Percentiles rank a stretch among this genome's conserved stretches.
phyloP scores from a whole-genome alignment of 768 basidiomycete genomes.

The Pisolithus orientalis region DNA sequence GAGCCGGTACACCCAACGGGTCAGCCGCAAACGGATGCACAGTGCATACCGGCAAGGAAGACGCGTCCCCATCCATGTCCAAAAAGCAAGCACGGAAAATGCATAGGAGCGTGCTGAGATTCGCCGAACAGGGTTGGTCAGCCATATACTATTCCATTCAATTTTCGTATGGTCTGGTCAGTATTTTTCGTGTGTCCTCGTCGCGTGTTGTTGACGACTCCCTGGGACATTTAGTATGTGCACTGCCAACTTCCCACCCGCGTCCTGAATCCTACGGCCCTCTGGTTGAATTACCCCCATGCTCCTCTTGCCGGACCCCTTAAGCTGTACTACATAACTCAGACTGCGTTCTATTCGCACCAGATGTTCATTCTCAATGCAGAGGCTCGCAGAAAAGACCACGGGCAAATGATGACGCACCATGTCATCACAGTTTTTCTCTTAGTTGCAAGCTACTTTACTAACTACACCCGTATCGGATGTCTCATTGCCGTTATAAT shows the following conservation, averaged over 20 bases:
- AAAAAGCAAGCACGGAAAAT: slow-evolving; percentile 52
- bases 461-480: slow-evolving; percentile 84
- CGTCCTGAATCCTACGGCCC: slow-evolving; percentile 52
- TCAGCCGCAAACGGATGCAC: slow-evolving; percentile 26
- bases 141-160: slow-evolving; percentile 72
- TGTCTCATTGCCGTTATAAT: slow-evolving; percentile 86
- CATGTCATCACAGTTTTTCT: slow-evolving; percentile 85
- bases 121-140: slow-evolving; percentile 95
- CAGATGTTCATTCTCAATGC: slow-evolving; percentile 90
- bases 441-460: slow-evolving; percentile 70
- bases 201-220: slow-evolving; percentile 9
- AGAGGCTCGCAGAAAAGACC: slow-evolving; percentile 88
- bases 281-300: slow-evolving; percentile 85
- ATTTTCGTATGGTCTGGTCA: slow-evolving; percentile 76
- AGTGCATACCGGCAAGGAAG: slow-evolving; percentile 17
- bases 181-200: slow-evolving; percentile 30
- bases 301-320: slow-evolving; percentile 68
- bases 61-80: slow-evolving; percentile 15
- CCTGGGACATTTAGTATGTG: slow-evolving; percentile 55
- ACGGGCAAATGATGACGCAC: slow-evolving; percentile 94
- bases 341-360: slow-evolving; percentile 86
- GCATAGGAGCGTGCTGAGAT: slow-evolving; percentile 71
- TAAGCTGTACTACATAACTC: slow-evolving; percentile 86
- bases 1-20: slow-evolving; percentile 1
- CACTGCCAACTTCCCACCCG: slow-evolving; percentile 64